These are phyloP conservation scores for Exobasidium rhododendri DNA, from an alignment of 1,284 basidiomycete species.

Conservation along the genomic window DNA sequence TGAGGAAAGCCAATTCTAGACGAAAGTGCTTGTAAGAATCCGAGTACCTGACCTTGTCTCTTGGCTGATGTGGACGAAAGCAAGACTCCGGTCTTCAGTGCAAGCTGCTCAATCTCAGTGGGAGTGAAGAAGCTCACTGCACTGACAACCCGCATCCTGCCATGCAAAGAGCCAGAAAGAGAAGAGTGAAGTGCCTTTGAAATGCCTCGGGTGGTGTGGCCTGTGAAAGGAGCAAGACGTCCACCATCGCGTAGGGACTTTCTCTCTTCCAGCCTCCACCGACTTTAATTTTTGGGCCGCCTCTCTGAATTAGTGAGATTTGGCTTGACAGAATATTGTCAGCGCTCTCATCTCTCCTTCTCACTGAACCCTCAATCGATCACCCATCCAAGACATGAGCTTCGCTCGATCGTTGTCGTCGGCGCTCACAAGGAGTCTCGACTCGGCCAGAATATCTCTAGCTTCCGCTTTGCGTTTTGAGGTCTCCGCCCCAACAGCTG, in stretches of 20 bases:
- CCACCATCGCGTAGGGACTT: no score
- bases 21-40: constrained; percentile 9
- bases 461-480: constrained; percentile 47
- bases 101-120: constrained; percentile 1
- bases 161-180: background rate
- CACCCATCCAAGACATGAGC: no score
- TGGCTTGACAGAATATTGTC: no score
- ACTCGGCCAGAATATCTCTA: constrained; percentile 29
- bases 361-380: no score
- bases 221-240: no score
- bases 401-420: constrained; percentile 28
- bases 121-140: constrained; percentile 7
- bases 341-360: no score
- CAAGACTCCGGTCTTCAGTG: background rate
- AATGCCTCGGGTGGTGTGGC: no score
- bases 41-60: constrained; percentile 10
- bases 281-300: no score
- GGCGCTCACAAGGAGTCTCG: constrained; percentile 43
- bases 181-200: no score
- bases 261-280: no score
- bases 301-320: no score
- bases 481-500: constrained; percentile 26
- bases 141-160: constrained; percentile 8
- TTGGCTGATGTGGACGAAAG: background rate
- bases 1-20: constrained; percentile 12